These are phyloP conservation scores for Ceratobasidium sp. DNA, from an alignment of 1,284 basidiomycete genomes.

Conservation along the genomic window DNA sequence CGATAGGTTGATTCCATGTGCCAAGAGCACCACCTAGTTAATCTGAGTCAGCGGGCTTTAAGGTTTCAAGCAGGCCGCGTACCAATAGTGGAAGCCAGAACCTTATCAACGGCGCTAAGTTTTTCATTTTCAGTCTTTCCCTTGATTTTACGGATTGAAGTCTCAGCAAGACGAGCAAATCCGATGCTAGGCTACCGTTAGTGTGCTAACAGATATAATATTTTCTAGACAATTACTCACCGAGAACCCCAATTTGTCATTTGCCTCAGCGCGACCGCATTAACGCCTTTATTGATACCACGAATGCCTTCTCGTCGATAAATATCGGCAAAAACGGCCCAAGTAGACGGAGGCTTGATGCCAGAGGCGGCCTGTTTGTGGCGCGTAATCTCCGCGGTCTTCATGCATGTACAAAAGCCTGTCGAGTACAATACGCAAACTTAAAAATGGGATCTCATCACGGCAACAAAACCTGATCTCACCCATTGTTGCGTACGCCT, in stretches of 20 bases:
- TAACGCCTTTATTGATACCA: constrained; percentile 99
- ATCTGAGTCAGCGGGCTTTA: constrained; percentile 1
- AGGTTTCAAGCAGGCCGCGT: constrained; percentile 1
- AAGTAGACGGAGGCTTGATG: constrained; percentile 91
- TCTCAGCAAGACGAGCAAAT: constrained; percentile 94
- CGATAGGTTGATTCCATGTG: constrained; percentile 99
- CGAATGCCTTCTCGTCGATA: constrained; percentile 93
- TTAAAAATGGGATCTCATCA: not conserved
- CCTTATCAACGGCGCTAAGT: constrained; percentile 86
- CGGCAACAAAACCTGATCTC: constrained; percentile 56
- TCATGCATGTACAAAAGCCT: constrained; percentile 99
- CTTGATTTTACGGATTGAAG: constrained; percentile 78
- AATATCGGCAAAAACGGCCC: constrained; percentile 94
- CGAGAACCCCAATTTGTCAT: constrained; percentile 99
- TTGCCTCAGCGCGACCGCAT: constrained; percentile 96
- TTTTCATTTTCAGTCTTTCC: constrained; percentile 84
- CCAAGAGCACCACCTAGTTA: constrained; percentile 84
- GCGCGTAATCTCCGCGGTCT: constrained; percentile 98
- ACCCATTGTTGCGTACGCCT: constrained; percentile 99
- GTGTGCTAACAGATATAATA: constrained; percentile 15
- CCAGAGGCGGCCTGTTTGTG: constrained; percentile 95
- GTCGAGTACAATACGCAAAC: constrained; percentile 3
- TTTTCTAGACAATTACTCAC: constrained; percentile 61
- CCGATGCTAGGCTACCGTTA: constrained; percentile 78
- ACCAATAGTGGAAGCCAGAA: constrained; percentile 87